Conservation (phyloP, 177 flowering plant species). For the Vitis hybrid region DNA sequence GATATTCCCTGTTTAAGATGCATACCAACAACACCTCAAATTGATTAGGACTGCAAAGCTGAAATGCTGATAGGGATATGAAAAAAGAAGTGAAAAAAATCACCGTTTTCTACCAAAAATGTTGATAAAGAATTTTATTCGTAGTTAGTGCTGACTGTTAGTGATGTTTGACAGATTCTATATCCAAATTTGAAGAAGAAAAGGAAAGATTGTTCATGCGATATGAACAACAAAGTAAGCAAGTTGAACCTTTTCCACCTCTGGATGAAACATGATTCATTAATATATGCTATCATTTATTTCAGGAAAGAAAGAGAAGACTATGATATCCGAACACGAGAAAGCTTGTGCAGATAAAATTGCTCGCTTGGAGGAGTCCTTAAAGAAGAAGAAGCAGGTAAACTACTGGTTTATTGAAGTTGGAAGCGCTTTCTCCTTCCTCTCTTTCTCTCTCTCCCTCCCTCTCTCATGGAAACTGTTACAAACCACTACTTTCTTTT, state of each 20-base stretch:
- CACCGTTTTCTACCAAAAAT: not conserved
- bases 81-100: too few relatives aligned
- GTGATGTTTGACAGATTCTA: constrained; percentile 50
- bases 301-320: constrained; percentile 89
- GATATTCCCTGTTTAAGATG: too few relatives aligned
- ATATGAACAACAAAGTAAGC: constrained; percentile 85
- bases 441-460: too few relatives aligned
- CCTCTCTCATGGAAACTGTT: not conserved
- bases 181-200: constrained; percentile 80
- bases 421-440: too few relatives aligned
- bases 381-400: constrained; percentile 91
- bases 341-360: constrained; percentile 62
- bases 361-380: constrained; percentile 68
- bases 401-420: not conserved
- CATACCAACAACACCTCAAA: too few relatives aligned
- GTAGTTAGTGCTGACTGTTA: constrained; percentile 7
- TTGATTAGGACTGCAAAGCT: too few relatives aligned
- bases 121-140: not conserved
- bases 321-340: constrained; percentile 67
- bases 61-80: too few relatives aligned
- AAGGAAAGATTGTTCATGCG: constrained; percentile 64
- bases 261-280: not conserved
- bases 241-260: not conserved
- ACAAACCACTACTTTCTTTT: not conserved
- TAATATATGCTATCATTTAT: not conserved